Evolutionary conservation across 352 stramenopile species (phyloP).

Genomic region (Salisapilia sapeloensis): DNA sequence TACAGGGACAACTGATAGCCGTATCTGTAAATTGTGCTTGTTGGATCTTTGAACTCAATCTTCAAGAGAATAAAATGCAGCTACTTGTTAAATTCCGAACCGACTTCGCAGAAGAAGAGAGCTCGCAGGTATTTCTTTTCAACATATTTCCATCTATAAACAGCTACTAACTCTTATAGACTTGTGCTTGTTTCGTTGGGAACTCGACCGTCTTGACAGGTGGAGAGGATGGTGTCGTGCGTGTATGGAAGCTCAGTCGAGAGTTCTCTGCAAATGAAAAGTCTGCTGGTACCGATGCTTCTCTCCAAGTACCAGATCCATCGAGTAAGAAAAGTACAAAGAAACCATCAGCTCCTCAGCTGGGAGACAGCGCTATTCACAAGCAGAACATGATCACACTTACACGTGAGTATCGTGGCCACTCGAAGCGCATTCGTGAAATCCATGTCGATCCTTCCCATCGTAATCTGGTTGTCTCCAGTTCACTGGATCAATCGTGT

Average conservation of each 20-base stretch:
- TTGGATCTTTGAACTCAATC: conserved; percentile 59
- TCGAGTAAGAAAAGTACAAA: conserved; percentile 8
- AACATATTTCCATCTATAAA: conserved; percentile 1
- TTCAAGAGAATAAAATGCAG: conserved; percentile 31
- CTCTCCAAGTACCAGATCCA: conserved; percentile 9
- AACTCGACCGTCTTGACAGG: conserved; percentile 60
- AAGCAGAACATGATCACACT: conserved; percentile 31
- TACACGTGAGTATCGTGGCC: conserved; percentile 51
- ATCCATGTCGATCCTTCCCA: conserved; percentile 67
- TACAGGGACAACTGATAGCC: conserved; percentile 38
- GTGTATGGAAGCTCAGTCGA: conserved; percentile 39
- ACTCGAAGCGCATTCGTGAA: conserved; percentile 67
- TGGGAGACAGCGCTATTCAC: conserved; percentile 40
- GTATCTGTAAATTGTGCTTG: conserved; percentile 58
- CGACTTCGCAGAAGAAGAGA: conserved; percentile 57
- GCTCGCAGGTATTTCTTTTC: conserved; percentile 20
- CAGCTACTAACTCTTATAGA: too few relatives aligned
- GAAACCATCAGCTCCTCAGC: conserved; percentile 12
- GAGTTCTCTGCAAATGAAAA: conserved; percentile 34
- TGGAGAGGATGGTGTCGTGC: conserved; percentile 67
- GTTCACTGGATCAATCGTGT: conserved; percentile 60
- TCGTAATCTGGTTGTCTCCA: conserved; percentile 61
- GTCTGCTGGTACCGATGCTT: conserved; percentile 13
- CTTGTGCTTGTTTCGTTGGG: conserved; percentile 59
- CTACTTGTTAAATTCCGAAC: conserved; percentile 68